Conservation (phyloP, 176 grass and related monocot genomes). For the Luzula sylvatica region DNA sequence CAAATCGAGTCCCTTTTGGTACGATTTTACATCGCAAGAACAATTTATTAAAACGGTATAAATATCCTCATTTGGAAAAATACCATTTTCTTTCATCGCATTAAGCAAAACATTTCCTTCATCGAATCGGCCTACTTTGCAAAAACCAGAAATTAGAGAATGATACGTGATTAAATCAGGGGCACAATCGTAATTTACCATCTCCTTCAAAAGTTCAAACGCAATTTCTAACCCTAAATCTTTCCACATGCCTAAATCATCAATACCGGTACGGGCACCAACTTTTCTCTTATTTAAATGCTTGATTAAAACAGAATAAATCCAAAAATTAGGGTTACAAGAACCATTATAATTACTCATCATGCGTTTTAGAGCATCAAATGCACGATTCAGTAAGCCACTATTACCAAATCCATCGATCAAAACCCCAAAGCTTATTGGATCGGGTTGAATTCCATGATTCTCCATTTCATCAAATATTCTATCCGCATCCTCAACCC, state of each 20-base stretch:
- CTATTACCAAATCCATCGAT: slow-evolving; percentile 61
- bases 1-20: slow-evolving; percentile 45
- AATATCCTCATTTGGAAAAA: slow-evolving; percentile 59
- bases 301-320: slow-evolving; percentile 68
- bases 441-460: slow-evolving; percentile 47
- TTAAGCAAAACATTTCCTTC: slow-evolving; percentile 53
- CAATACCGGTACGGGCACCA: slow-evolving; percentile 27
- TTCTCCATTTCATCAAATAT: slow-evolving; percentile 62
- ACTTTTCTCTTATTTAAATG: slow-evolving; percentile 37
- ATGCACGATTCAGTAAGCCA: slow-evolving; percentile 51
- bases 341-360: slow-evolving; percentile 30
- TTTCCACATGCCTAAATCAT: slow-evolving; percentile 44
- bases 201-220: slow-evolving; percentile 51
- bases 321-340: slow-evolving; percentile 57
- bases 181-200: slow-evolving; percentile 45
- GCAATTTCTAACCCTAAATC: slow-evolving; percentile 37
- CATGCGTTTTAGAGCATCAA: slow-evolving; percentile 57
- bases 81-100: slow-evolving; percentile 47
- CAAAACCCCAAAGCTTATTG: slow-evolving; percentile 53
- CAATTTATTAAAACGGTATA: slow-evolving; percentile 63
- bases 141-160: slow-evolving; percentile 56
- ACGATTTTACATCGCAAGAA: slow-evolving; percentile 46
- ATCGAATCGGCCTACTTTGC: slow-evolving; percentile 43
- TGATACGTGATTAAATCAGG: slow-evolving; percentile 42
- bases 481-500: slow-evolving; percentile 46